Percentiles rank a stretch among this genome's conserved stretches.
phyloP scores from a whole-genome alignment of 345 rosid species.

The Euclidium syriacum region DNA sequence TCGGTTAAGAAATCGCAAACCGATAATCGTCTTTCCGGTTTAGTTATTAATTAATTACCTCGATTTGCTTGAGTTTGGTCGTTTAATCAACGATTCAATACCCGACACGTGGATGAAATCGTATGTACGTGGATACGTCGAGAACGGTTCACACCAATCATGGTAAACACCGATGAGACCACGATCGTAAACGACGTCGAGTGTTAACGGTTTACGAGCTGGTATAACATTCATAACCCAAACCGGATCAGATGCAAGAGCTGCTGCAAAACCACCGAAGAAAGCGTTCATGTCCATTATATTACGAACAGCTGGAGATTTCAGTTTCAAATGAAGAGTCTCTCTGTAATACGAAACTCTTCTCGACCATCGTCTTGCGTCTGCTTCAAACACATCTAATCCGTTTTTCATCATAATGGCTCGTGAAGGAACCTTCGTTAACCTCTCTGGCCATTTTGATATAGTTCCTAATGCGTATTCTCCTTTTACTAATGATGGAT shows the following conservation, averaged over 20 bases:
- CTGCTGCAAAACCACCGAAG: slow-evolving; percentile 94
- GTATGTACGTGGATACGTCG: slow-evolving; percentile 94
- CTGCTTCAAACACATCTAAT: slow-evolving; percentile 77
- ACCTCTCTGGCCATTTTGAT: slow-evolving; percentile 81
- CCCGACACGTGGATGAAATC: slow-evolving; percentile 86
- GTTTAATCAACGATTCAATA: slow-evolving; percentile 66
- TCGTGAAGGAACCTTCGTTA: slow-evolving; percentile 63
- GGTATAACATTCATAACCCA: slow-evolving; percentile 99
- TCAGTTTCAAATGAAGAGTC: slow-evolving; percentile 46
- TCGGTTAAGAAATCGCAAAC: neutral
- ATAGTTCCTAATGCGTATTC: slow-evolving; percentile 61
- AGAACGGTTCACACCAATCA: slow-evolving; percentile 97
- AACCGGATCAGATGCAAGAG: slow-evolving; percentile 67
- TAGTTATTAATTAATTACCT: slow-evolving; percentile 31
- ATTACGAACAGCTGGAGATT: slow-evolving; percentile 69
- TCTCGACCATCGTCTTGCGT: slow-evolving; percentile 80
- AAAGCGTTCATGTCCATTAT: slow-evolving; percentile 95
- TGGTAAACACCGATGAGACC: slow-evolving; percentile 89
- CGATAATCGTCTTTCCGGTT: neutral
- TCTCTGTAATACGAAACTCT: slow-evolving; percentile 78
- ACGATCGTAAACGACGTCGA: slow-evolving; percentile 73
- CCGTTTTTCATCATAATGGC: slow-evolving; percentile 66
- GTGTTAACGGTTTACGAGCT: slow-evolving; percentile 67
- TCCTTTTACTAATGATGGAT: slow-evolving; percentile 54
- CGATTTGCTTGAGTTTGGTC: slow-evolving; percentile 42